Percentiles rank a stretch among this genome's conserved stretches.
Conservation (phyloP, 78 protist genomes). For the Dictyostelium citrinum region DNA sequence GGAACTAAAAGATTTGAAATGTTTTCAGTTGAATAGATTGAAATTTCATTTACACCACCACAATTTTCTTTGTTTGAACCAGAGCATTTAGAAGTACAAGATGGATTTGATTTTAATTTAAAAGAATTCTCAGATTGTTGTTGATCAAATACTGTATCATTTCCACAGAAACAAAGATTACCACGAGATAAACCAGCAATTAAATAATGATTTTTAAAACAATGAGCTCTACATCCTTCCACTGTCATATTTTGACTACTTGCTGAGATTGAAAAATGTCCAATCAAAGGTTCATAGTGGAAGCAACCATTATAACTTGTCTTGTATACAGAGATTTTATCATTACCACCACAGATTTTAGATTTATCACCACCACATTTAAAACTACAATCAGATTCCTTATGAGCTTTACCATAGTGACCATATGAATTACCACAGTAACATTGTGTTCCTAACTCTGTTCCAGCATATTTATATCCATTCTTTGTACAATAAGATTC, state of each 20-base stretch:
- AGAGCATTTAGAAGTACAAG: background rate
- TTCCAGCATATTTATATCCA: constrained; percentile 17
- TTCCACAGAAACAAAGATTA: constrained; percentile 37
- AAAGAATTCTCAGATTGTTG: background rate
- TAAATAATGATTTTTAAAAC: background rate
- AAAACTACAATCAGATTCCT: background rate
- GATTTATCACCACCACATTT: constrained; percentile 17
- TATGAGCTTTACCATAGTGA: constrained; percentile 4
- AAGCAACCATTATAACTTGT: constrained; percentile 32
- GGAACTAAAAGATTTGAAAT: background rate
- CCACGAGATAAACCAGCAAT: background rate
- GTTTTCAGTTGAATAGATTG: background rate
- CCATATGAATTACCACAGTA: constrained; percentile 45
- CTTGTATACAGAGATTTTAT: background rate
- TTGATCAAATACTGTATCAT: background rate
- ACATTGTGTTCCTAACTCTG: constrained; percentile 24
- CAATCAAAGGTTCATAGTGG: background rate
- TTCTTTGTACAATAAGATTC: constrained; percentile 3
- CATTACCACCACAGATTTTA: constrained; percentile 43
- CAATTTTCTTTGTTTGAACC: background rate
- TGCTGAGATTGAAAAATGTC: background rate
- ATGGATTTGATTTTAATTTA: background rate
- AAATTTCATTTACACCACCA: constrained; percentile 13
- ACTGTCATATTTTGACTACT: background rate
- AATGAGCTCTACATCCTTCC: background rate